Conservation (phyloP, 2,329 filamentous ascomycete species). For the Xylariaceae sp. region DNA sequence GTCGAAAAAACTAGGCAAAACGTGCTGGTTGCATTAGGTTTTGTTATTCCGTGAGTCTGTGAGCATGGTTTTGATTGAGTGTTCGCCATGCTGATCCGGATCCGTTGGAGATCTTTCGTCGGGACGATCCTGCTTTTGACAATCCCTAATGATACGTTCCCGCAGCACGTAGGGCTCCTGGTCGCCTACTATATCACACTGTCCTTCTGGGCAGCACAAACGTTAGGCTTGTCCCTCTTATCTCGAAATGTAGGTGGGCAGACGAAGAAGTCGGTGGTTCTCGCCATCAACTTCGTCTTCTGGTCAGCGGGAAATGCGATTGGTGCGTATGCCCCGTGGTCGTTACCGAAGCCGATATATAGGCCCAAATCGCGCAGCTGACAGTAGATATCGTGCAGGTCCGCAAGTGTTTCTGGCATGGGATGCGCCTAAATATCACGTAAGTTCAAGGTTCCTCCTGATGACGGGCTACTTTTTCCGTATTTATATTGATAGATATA, state of each 20-base stretch:
- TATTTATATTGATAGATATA: neutral
- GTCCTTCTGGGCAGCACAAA: constrained; percentile 72
- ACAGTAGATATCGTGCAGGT: constrained; percentile 31
- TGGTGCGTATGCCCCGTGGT: constrained; percentile 35
- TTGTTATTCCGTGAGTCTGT: constrained; percentile 55
- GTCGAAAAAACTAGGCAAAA: constrained; percentile 67
- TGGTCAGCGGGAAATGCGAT: constrained; percentile 66
- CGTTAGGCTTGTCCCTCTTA: constrained; percentile 60
- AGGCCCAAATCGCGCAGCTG: neutral
- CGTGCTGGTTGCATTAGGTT: constrained; percentile 58
- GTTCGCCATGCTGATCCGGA: constrained; percentile 1
- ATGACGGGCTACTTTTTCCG: neutral
- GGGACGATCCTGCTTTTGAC: constrained; percentile 70
- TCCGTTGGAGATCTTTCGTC: constrained; percentile 52
- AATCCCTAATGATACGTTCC: constrained; percentile 50
- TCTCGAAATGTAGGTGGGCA: constrained; percentile 52
- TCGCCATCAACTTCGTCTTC: constrained; percentile 37
- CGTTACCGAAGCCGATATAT: neutral
- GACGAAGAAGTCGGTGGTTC: constrained; percentile 40
- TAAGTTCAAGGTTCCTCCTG: constrained; percentile 7
- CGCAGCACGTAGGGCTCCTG: constrained; percentile 60
- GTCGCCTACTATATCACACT: constrained; percentile 72
- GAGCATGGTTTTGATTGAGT: neutral
- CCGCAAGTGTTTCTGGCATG: constrained; percentile 58
- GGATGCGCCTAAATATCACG: constrained; percentile 59